phyloP scores from a whole-genome alignment of 106 monocot genomes.

The Agapanthus africanus region DNA sequence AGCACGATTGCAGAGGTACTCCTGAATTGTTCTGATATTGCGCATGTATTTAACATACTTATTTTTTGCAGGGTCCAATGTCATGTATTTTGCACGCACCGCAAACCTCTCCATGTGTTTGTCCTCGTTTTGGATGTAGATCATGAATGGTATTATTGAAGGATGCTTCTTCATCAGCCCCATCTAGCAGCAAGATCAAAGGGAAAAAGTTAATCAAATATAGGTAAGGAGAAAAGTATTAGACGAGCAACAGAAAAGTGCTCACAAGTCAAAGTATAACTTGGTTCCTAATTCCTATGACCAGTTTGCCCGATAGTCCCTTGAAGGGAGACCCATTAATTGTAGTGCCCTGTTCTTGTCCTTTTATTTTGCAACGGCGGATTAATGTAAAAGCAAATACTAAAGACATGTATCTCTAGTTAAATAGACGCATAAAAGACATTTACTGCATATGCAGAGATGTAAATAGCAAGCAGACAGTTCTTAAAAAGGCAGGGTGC shows the following conservation, averaged over 20 bases:
- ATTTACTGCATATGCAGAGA: not conserved
- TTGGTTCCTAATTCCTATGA: not conserved
- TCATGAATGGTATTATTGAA: slow-evolving; percentile 63
- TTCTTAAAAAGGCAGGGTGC: not conserved
- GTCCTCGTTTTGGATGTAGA: slow-evolving; percentile 56
- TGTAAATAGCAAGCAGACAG: not conserved
- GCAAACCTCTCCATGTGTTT: slow-evolving; percentile 76
- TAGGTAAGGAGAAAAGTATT: not conserved
- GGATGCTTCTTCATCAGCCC: slow-evolving; percentile 74
- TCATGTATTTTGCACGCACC: slow-evolving; percentile 72
- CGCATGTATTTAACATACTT: slow-evolving; percentile 64
- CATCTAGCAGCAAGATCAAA: slow-evolving; percentile 36
- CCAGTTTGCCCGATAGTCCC: not conserved
- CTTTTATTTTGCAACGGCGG: not conserved
- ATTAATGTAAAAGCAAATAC: not conserved
- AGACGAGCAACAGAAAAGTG: not conserved
- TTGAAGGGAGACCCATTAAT: not conserved
- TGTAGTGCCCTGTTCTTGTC: not conserved
- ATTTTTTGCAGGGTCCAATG: slow-evolving; percentile 60
- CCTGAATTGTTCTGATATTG: slow-evolving; percentile 67
- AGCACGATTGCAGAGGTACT: slow-evolving; percentile 60
- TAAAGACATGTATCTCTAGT: not conserved
- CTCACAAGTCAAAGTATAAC: not conserved
- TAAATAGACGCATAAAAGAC: not conserved
- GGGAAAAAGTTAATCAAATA: not conserved